A percentile compares a stretch with the other conserved stretches of the same genome.
These are phyloP conservation scores for Xanthoparmelia taractica DNA, from an alignment of 495 filamentous ascomycete genomes.

Conservation along the genomic window DNA sequence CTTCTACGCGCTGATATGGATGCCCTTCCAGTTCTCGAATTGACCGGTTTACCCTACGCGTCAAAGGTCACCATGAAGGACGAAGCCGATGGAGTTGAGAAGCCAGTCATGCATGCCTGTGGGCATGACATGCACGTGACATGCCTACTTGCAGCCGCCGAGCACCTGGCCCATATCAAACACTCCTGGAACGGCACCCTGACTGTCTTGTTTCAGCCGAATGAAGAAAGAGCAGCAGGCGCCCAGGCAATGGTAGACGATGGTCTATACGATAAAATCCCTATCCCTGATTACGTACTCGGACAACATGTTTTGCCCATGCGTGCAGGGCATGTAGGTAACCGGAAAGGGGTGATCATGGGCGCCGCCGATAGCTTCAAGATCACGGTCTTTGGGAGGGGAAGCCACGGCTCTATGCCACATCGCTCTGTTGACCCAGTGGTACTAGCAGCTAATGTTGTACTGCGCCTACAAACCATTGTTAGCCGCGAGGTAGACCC, in stretches of 20 bases:
- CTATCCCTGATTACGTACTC: conserved; percentile 43
- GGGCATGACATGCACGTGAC: conserved; percentile 54
- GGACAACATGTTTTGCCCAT: conserved; percentile 47
- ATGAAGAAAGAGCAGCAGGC: conserved; percentile 45
- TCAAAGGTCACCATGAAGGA: conserved; percentile 39
- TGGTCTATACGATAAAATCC: conserved; percentile 43
- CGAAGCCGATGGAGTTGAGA: conserved; percentile 33
- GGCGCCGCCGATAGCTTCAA: conserved; percentile 43
- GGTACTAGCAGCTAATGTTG: conserved; percentile 42
- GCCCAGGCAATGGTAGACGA: conserved; percentile 50
- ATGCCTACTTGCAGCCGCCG: conserved; percentile 44
- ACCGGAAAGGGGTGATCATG: conserved; percentile 35
- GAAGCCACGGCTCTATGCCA: conserved; percentile 46
- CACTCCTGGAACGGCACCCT: conserved; percentile 44
- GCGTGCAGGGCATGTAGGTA: conserved; percentile 38
- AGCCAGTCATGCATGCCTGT: conserved; percentile 50
- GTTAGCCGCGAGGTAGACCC: conserved; percentile 45
- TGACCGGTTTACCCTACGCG: conserved; percentile 44
- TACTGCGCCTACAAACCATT: conserved; percentile 44
- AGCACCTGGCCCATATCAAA: conserved; percentile 31
- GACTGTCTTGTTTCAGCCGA: conserved; percentile 48
- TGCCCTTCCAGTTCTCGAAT: conserved; percentile 45
- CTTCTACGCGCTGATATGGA: conserved; percentile 51
- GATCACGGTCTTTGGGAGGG: conserved; percentile 44
- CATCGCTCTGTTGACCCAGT: conserved; percentile 47